phyloP scores from a whole-genome alignment of 176 grass and related monocot species.

The Musa schizocarpa region DNA sequence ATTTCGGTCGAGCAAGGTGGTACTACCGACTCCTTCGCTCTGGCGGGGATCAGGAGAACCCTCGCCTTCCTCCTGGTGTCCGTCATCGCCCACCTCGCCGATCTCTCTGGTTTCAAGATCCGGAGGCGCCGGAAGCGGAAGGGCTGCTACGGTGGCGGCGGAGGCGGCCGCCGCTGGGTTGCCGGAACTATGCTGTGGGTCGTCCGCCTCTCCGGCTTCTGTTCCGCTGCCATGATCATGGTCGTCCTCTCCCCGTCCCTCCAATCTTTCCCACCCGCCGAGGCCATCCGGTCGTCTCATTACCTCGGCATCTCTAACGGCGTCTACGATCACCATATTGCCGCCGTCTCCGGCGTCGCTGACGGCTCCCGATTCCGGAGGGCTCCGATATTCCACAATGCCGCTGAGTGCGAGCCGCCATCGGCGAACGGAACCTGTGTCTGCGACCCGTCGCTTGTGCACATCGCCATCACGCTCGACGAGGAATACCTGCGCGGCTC shows the following conservation, averaged over 20 bases:
- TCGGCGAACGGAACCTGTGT: neutral
- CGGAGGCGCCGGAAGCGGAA: constrained; percentile 2
- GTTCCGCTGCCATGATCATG: constrained; percentile 17
- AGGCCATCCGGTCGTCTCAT: constrained; percentile 19
- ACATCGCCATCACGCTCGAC: constrained; percentile 19
- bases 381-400: constrained; percentile 14
- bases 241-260: constrained; percentile 21
- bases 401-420: neutral
- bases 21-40: neutral
- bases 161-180: neutral
- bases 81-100: neutral
- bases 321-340: neutral
- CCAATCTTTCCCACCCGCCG: constrained; percentile 25
- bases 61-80: neutral
- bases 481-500: constrained; percentile 23
- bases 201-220: constrained; percentile 21
- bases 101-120: constrained; percentile 10
- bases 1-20: neutral
- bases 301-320: constrained; percentile 9
- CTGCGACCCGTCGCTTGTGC: constrained; percentile 19
- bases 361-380: constrained; percentile 15
- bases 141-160: neutral
- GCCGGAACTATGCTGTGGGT: constrained; percentile 9
- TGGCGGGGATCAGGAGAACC: neutral
- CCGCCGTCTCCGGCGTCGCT: constrained; percentile 5